phyloP scores from a whole-genome alignment of 176 grass and related monocot species.

The Hordeum vulgare region MorexV3_pseudomolecules_assembly NC_058520.1:611331798-611332297 shows the following conservation, averaged over 20 bases:
- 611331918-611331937: constrained; percentile 48
- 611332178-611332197: too few species aligned
- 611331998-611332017: constrained; percentile 49
- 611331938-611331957: constrained; percentile 39
- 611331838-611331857: constrained; percentile 4
- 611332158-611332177: background rate
- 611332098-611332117: constrained; percentile 37
- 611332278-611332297: constrained; percentile 49
- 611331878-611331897: constrained; percentile 21
- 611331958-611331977: constrained; percentile 58
- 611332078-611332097: constrained; percentile 40
- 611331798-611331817: background rate
- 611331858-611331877: constrained; percentile 31
- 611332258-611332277: constrained; percentile 42
- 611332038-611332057: constrained; percentile 29
- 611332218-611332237: background rate
- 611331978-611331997: constrained; percentile 27
- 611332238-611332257: constrained; percentile 39
- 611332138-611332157: constrained; percentile 3
- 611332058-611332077: constrained; percentile 34
- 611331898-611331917: constrained; percentile 24
- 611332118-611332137: constrained; percentile 13
- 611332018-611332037: constrained; percentile 32
- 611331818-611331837: constrained; percentile 20
- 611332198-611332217: background rate